phyloP scores from a whole-genome alignment of 305 asterid species.

The Nicotiana rustica region DNA sequence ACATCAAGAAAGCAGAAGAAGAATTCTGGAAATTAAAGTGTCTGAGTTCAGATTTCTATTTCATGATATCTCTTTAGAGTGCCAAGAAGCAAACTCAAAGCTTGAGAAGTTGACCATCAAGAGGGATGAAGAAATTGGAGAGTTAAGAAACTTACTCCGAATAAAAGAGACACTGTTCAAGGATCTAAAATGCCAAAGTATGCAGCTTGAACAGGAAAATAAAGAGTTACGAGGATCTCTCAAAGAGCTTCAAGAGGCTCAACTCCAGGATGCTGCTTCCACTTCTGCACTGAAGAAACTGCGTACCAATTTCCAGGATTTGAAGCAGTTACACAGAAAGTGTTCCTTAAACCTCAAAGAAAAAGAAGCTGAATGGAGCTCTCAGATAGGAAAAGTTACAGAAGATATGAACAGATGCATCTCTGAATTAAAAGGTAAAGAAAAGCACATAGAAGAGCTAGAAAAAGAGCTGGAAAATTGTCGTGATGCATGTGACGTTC shows the following conservation, averaged over 20 bases:
- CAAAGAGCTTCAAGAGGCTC: conserved; percentile 48
- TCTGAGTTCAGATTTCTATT: conserved; percentile 48
- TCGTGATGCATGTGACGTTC: conserved; percentile 44
- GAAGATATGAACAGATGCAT: conserved; percentile 41
- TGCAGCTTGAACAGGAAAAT: conserved; percentile 52
- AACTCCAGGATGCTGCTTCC: conserved; percentile 37
- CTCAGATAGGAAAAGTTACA: conserved; percentile 44
- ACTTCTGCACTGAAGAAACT: conserved; percentile 44
- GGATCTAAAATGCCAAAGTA: conserved; percentile 46
- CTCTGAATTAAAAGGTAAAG: conserved; percentile 48
- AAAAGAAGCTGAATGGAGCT: conserved; percentile 52
- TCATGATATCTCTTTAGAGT: conserved; percentile 45
- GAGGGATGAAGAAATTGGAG: conserved; percentile 59
- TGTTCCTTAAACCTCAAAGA: conserved; percentile 47
- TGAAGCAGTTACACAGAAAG: conserved; percentile 49
- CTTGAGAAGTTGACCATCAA: conserved; percentile 44
- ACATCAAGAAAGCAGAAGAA: conserved; percentile 56
- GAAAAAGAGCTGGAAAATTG: conserved; percentile 48
- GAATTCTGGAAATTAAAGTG: conserved; percentile 51
- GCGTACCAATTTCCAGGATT: conserved; percentile 41
- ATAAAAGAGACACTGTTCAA: conserved; percentile 46
- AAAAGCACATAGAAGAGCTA: conserved; percentile 38
- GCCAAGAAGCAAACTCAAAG: conserved; percentile 49
- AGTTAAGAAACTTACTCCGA: conserved; percentile 44
- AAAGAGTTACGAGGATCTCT: conserved; percentile 44